phyloP scores from a whole-genome alignment of 805 yeast species.

The Saccharomycopsis vini region DNA sequence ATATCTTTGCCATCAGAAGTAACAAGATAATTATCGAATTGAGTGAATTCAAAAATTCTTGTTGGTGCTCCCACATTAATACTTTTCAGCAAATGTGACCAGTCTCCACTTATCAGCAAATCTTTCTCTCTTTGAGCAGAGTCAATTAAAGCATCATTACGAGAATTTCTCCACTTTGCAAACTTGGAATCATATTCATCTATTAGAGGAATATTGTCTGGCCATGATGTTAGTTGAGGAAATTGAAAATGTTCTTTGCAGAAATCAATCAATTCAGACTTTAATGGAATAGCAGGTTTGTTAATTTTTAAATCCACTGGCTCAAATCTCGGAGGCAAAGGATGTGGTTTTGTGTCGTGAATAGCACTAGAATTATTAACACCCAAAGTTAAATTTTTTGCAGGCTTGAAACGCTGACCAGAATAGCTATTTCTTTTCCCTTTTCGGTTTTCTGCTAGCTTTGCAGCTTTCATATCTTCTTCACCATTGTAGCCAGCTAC shows the following conservation, averaged over 20 bases:
- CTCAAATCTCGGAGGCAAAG: slow-evolving; percentile 22
- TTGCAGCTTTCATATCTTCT: no score
- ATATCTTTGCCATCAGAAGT: slow-evolving; percentile 79
- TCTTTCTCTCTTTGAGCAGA: slow-evolving; percentile 88
- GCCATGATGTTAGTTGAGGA: slow-evolving; percentile 46
- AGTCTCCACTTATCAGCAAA: slow-evolving; percentile 72
- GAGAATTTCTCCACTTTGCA: slow-evolving; percentile 65
- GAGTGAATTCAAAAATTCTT: slow-evolving; percentile 69
- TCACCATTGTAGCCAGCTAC: slow-evolving; percentile 9
- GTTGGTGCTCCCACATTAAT: slow-evolving; percentile 76
- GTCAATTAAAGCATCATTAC: slow-evolving; percentile 80
- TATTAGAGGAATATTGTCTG: slow-evolving; percentile 15
- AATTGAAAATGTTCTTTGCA: slow-evolving; percentile 89
- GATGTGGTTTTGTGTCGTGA: slow-evolving; percentile 16
- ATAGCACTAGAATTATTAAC: slow-evolving; percentile 1
- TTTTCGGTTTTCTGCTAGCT: no score
- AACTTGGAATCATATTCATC: slow-evolving; percentile 18
- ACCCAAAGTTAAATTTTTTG: slow-evolving; percentile 3
- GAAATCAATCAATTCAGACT: slow-evolving; percentile 61
- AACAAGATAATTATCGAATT: slow-evolving; percentile 77
- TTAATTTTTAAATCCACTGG: slow-evolving; percentile 24
- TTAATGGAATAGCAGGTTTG: slow-evolving; percentile 41
- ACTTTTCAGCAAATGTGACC: slow-evolving; percentile 57
- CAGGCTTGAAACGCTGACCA: slow-evolving; percentile 11
- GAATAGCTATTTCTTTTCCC: slow-evolving; percentile 5